Base-by-base conservation (phyloP, 2,329 filamentous ascomycete genomes). In the Alternaria conjuncta region DNA sequence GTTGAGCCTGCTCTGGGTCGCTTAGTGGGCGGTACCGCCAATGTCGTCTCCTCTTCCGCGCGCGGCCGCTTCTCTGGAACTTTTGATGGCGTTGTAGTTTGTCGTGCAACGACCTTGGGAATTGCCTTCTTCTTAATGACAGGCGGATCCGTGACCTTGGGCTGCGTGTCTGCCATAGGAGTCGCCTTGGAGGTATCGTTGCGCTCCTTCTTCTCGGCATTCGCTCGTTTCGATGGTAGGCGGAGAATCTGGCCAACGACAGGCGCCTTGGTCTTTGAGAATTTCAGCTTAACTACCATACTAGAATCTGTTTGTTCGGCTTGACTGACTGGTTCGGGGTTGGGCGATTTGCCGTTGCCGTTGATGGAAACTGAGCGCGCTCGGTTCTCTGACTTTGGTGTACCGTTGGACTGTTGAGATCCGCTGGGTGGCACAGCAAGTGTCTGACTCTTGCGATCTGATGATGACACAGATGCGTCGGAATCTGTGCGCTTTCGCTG, bases 281-380 rank as follows among this genome's bases (percentile, higher is more conserved):
- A 87, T 63, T 82, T 86, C 44, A 87, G 72, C 65, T 80, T 85
- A 25, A 86, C 82, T 47, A 86, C 76, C 36, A 84, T 77, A 23
- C 63, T 73, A 3, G 67, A 43, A 9, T 67, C 62, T 15, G 58
- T 28, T 36, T 68, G 60, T 20, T 72, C 66, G 21, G 41, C 60
- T 10, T 57, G 63, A 43, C 50, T 64, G 46, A 65, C 44, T 32
- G 67, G 49, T 45, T 66, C 62, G 46, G 56, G 51, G 49, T 56
- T 67, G 30, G 77, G 73, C 28, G 73, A 71, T 46, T 75, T 77
- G 26, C 66, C 71, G 45, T 75, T 77, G 26, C 66, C 71, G 45
- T 74, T 73, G 11, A 73, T 55, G 5, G 75, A 76, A 5, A 69
- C 67, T 10, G 75, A 71, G 49, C 73, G 71, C 43, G 71, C 66